phyloP scores from a whole-genome alignment of 179 eudicot species.

The Silene coronaria region DNA sequence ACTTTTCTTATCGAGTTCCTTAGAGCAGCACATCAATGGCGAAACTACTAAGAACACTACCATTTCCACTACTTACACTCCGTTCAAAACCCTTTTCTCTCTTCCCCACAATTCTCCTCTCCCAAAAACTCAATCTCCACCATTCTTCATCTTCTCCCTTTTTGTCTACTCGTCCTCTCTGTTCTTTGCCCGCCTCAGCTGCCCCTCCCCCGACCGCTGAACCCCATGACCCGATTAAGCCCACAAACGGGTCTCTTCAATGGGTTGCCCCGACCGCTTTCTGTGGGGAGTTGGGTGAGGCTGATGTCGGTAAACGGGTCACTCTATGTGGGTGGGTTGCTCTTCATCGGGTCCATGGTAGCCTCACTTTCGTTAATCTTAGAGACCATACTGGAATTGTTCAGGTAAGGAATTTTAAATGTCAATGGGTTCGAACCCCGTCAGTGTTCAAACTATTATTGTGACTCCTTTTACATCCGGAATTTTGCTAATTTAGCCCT shows the following conservation, averaged over 20 bases:
- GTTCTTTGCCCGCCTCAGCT: conserved; percentile 19
- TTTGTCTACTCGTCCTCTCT: conserved; percentile 10
- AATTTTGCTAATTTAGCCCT: too few species aligned
- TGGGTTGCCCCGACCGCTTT: conserved; percentile 62
- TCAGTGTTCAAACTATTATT: too few species aligned
- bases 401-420: conserved; percentile 68
- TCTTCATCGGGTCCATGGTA: conserved; percentile 73
- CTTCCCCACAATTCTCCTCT: conserved; percentile 22
- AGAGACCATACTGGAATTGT: conserved; percentile 80
- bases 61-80: conserved; percentile 37
- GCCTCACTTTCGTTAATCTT: conserved; percentile 70
- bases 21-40: conserved; percentile 30
- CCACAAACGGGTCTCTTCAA: conserved; percentile 38
- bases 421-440: neutral
- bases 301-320: conserved; percentile 69
- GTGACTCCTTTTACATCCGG: too few species aligned
- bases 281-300: conserved; percentile 65
- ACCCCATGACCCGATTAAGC: conserved; percentile 23
- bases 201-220: conserved; percentile 26
- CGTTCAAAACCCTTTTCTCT: conserved; percentile 35
- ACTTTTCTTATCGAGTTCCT: neutral
- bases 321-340: conserved; percentile 95
- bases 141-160: neutral
- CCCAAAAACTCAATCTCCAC: conserved; percentile 16
- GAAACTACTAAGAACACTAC: conserved; percentile 47